Percentiles rank a stretch among this genome's conserved stretches.
phyloP scores from a whole-genome alignment of 2,329 filamentous ascomycete species.

The Akanthomyces lecanii region DNA sequence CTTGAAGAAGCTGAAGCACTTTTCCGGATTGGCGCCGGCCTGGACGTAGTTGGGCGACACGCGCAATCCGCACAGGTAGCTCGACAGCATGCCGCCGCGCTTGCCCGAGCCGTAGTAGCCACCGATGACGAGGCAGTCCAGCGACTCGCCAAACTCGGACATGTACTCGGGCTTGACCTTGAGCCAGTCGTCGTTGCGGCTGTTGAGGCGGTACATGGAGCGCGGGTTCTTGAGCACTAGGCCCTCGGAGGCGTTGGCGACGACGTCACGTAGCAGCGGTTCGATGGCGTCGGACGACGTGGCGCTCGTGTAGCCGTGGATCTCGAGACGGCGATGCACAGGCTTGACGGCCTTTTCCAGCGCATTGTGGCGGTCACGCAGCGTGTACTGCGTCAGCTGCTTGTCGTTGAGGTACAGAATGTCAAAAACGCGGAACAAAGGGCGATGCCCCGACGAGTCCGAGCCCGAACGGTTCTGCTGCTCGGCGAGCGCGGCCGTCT shows the following conservation, averaged over 20 bases:
- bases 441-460: slow-evolving; percentile 47
- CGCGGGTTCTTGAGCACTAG: slow-evolving; percentile 90
- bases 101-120: slow-evolving; percentile 89
- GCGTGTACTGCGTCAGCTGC: slow-evolving; percentile 73
- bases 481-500: slow-evolving; percentile 80
- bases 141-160: slow-evolving; percentile 88
- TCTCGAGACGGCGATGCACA: slow-evolving; percentile 73
- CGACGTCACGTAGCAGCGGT: slow-evolving; percentile 71
- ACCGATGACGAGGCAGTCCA: slow-evolving; percentile 86
- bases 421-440: slow-evolving; percentile 84
- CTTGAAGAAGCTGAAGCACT: slow-evolving; percentile 93
- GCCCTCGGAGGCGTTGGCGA: slow-evolving; percentile 84
- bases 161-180: slow-evolving; percentile 99
- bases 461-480: slow-evolving; percentile 61
- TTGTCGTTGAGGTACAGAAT: slow-evolving; percentile 83
- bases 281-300: slow-evolving; percentile 70
- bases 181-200: slow-evolving; percentile 93
- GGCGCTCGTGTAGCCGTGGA: slow-evolving; percentile 68
- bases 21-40: slow-evolving; percentile 59
- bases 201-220: slow-evolving; percentile 80
- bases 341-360: slow-evolving; percentile 66
- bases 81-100: slow-evolving; percentile 77
- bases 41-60: slow-evolving; percentile 65
- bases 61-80: slow-evolving; percentile 84
- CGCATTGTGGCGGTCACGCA: slow-evolving; percentile 74